Conservation (phyloP, 108 stramenopile genomes). For the Schizochytrium sp. region DNA sequence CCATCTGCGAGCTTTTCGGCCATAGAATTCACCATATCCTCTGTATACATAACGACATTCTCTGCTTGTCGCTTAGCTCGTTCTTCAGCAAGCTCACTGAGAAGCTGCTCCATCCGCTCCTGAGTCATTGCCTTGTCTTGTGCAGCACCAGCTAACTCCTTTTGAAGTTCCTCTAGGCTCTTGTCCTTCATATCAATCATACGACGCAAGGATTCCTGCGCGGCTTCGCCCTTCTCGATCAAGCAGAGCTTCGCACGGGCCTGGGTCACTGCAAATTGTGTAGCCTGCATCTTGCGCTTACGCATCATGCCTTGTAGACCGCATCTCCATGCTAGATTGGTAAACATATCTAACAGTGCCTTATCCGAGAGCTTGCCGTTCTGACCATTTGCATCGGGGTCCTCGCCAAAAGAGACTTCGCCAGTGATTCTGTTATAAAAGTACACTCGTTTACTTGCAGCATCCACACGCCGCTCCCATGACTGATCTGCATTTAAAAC, state of each 20-base stretch:
- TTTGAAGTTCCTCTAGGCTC: not conserved
- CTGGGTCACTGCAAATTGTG: conserved; percentile 14
- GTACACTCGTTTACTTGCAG: conserved; percentile 13
- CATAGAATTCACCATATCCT: not conserved
- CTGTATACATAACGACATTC: not conserved
- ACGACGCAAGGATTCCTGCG: conserved; percentile 14
- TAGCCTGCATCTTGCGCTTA: conserved; percentile 40
- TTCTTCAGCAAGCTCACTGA: conserved; percentile 37
- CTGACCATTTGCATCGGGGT: not conserved
- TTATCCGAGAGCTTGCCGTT: conserved; percentile 27
- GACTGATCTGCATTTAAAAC: not conserved
- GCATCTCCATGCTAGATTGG: conserved; percentile 33
- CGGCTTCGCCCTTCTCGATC: conserved; percentile 37
- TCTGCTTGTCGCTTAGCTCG: conserved; percentile 48
- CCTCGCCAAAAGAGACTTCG: conserved; percentile 49
- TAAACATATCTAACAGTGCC: conserved; percentile 15
- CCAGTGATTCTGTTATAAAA: conserved; percentile 33
- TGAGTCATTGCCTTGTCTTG: conserved; percentile 30
- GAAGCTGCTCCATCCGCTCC: conserved; percentile 14
- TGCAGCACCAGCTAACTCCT: not conserved
- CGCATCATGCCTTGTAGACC: conserved; percentile 33
- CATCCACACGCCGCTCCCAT: conserved; percentile 49
- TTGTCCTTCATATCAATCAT: conserved; percentile 29
- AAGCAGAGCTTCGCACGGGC: conserved; percentile 28
- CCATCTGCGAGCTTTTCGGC: not conserved